Evolutionary conservation across 2,329 filamentous ascomycete genomes (phyloP).

Genomic region (Phyllosticta ampelicida): DNA sequence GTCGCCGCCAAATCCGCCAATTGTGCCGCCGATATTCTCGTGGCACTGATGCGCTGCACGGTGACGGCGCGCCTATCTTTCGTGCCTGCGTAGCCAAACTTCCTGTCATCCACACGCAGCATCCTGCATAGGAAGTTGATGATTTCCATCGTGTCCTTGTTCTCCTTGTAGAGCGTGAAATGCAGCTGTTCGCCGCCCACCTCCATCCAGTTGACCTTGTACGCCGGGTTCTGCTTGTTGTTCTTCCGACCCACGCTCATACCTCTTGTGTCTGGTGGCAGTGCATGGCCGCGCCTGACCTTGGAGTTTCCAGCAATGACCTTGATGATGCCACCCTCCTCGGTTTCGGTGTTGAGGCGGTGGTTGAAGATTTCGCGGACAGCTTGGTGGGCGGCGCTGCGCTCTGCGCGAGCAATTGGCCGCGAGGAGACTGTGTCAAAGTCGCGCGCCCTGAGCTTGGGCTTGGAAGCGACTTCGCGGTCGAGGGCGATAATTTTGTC

Average conservation of each 20-base stretch:
- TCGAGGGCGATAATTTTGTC: conserved; percentile 46
- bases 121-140: conserved; percentile 65
- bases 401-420: conserved; percentile 50
- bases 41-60: conserved; percentile 65
- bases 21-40: conserved; percentile 49
- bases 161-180: conserved; percentile 92
- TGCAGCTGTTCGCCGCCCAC: conserved; percentile 73
- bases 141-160: conserved; percentile 92
- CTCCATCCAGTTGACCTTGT: conserved; percentile 43
- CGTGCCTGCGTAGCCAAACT: conserved; percentile 77
- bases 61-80: conserved; percentile 86
- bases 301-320: conserved; percentile 39
- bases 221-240: background rate
- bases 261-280: conserved; percentile 3
- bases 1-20: conserved; percentile 52
- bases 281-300: conserved; percentile 9
- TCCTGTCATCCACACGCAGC: conserved; percentile 59
- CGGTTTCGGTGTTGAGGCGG: conserved; percentile 65
- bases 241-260: conserved; percentile 10
- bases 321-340: conserved; percentile 56
- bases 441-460: conserved; percentile 44
- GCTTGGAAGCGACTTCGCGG: conserved; percentile 41
- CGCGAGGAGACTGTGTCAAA: conserved; percentile 44
- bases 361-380: conserved; percentile 73
- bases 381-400: conserved; percentile 52